Evolutionary conservation across 2,329 filamentous ascomycete species (phyloP).

Genomic region (Cercospora sp.): DNA sequence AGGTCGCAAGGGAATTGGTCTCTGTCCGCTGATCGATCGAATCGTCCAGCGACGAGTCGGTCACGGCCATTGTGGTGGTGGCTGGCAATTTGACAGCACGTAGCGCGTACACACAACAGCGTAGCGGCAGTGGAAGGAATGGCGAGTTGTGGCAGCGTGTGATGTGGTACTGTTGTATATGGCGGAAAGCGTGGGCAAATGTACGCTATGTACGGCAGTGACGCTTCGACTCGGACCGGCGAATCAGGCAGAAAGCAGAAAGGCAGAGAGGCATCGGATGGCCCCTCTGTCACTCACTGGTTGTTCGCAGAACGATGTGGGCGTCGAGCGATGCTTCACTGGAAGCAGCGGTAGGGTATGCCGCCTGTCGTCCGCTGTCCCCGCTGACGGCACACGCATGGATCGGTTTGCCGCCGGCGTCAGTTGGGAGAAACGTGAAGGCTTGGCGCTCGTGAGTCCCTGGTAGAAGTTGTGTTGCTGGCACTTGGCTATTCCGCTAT

Average conservation of each 20-base stretch:
- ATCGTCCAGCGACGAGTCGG: not conserved
- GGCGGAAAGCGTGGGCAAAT: not conserved
- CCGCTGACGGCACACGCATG: not conserved
- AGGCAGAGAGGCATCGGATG: not conserved
- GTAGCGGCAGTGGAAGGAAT: not conserved
- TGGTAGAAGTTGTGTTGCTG: not conserved
- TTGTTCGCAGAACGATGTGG: not conserved
- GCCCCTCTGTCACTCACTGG: not conserved
- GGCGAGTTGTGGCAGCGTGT: not conserved
- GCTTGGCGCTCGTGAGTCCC: slow-evolving; percentile 1
- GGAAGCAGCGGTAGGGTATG: not conserved
- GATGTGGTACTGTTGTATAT: not conserved
- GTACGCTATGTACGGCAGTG: not conserved
- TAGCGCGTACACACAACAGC: not conserved
- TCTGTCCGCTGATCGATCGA: not conserved
- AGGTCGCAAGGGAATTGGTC: not conserved
- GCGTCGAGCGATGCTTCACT: not conserved
- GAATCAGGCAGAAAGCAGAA: not conserved
- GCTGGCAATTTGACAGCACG: not conserved
- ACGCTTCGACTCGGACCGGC: not conserved
- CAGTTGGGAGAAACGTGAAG: not conserved
- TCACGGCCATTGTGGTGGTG: not conserved
- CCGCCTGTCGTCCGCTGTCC: not conserved
- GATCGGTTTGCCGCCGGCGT: not conserved
- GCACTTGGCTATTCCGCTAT: slow-evolving; percentile 6